A percentile compares a stretch with the other conserved stretches of the same genome.
These are phyloP conservation scores for Oldenlandia corymbosa DNA, from an alignment of 257 asterid species.

Conservation along the genomic window DNA sequence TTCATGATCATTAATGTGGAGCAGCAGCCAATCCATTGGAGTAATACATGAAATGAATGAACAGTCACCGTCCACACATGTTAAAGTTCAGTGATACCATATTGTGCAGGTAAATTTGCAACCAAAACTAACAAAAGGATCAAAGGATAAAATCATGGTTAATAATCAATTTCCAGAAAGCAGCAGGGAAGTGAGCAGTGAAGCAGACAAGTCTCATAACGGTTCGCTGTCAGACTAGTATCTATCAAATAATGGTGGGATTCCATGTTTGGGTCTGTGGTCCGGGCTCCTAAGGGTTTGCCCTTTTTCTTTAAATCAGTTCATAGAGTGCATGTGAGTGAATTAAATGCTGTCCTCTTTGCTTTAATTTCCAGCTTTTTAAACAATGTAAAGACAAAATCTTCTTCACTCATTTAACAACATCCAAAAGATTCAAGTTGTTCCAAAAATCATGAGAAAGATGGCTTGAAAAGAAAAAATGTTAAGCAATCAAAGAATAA, in stretches of 20 bases:
- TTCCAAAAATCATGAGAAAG: not conserved
- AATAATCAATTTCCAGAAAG: not conserved
- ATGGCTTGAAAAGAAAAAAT: not conserved
- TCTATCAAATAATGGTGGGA: conserved; percentile 24
- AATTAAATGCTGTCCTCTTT: conserved; percentile 62
- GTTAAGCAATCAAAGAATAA: not conserved
- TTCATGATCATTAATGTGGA: not conserved
- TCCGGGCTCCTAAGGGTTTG: conserved; percentile 24
- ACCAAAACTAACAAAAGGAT: not conserved
- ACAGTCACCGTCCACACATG: not conserved
- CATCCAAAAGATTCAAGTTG: conserved; percentile 22
- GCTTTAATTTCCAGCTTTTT: conserved; percentile 40
- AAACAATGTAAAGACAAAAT: conserved; percentile 36
- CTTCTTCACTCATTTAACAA: not conserved
- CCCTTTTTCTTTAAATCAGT: conserved; percentile 25
- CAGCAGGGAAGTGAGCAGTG: not conserved
- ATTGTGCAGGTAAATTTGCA: not conserved
- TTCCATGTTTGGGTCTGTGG: conserved; percentile 27
- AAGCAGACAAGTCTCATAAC: conserved; percentile 10
- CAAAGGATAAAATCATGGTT: not conserved
- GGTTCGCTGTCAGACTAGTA: conserved; percentile 15
- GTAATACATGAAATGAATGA: too few relatives aligned
- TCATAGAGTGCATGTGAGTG: conserved; percentile 88
- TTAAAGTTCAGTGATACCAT: not conserved
- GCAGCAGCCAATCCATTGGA: too few relatives aligned